Percentiles rank a stretch among this genome's conserved stretches.
phyloP scores from a whole-genome alignment of 257 asterid genomes.

The Solanum appendiculatum region DNA sequence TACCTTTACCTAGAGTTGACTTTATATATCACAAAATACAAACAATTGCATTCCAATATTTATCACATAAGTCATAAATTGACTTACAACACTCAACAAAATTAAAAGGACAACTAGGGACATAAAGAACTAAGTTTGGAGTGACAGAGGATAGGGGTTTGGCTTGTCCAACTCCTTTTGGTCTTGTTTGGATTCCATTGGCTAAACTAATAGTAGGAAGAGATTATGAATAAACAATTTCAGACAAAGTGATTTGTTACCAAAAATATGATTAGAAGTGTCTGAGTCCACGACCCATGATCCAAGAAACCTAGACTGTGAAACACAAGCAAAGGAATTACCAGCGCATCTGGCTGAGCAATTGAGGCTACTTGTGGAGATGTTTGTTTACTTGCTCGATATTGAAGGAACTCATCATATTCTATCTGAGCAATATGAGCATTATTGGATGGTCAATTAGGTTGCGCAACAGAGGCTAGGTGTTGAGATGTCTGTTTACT shows the following conservation, averaged over 20 bases:
- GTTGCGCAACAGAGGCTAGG: neutral
- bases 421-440: neutral
- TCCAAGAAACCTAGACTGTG: neutral
- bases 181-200: neutral
- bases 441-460: neutral
- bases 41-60: neutral
- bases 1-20: neutral
- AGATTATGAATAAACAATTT: neutral
- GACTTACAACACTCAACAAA: neutral
- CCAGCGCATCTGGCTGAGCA: neutral
- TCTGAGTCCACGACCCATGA: neutral
- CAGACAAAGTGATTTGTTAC: neutral
- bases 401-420: neutral
- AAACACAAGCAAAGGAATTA: neutral
- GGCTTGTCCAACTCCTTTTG: neutral
- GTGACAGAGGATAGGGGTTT: neutral
- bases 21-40: neutral
- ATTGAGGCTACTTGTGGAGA: neutral
- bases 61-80: neutral
- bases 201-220: neutral
- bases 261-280: neutral
- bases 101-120: neutral
- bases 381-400: neutral
- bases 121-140: neutral
- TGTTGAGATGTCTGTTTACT: neutral